Conservation (phyloP, 805 yeast species). For the Pichia paraexigua region DNA sequence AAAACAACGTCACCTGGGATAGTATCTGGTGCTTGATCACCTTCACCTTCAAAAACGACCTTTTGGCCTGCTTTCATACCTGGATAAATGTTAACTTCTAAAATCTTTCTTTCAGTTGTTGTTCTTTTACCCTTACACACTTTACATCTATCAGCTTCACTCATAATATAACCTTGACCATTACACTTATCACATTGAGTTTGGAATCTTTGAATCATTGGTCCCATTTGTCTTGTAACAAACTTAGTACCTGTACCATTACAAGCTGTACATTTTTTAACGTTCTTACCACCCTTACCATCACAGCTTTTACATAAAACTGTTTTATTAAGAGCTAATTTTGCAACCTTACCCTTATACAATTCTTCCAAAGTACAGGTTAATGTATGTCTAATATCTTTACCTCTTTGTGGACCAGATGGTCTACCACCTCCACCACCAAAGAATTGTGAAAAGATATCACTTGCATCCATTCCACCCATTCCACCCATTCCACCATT, state of each 20-base stretch:
- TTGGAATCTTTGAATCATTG: conserved; percentile 97
- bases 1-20: conserved; percentile 96
- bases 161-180: conserved; percentile 86
- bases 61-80: conserved; percentile 96
- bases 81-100: conserved; percentile 90
- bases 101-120: conserved; percentile 76
- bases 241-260: conserved; percentile 87
- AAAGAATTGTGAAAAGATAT: conserved; percentile 52
- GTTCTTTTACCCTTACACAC: conserved; percentile 86
- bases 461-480: conserved; percentile 45
- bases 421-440: conserved; percentile 53
- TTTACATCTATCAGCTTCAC: conserved; percentile 82
- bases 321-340: conserved; percentile 90
- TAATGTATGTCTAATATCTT: conserved; percentile 85
- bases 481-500: conserved; percentile 59
- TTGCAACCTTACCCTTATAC: conserved; percentile 88
- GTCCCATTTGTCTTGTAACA: conserved; percentile 97
- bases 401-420: conserved; percentile 81
- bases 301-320: conserved; percentile 81
- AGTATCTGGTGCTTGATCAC: conserved; percentile 92
- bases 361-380: conserved; percentile 85
- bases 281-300: conserved; percentile 94
- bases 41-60: conserved; percentile 88
- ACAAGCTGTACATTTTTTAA: conserved; percentile 80
- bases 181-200: conserved; percentile 86